Evolutionary conservation across 1,284 basidiomycete genomes (phyloP).

Genomic region (Rhodotorula sp.): DNA sequence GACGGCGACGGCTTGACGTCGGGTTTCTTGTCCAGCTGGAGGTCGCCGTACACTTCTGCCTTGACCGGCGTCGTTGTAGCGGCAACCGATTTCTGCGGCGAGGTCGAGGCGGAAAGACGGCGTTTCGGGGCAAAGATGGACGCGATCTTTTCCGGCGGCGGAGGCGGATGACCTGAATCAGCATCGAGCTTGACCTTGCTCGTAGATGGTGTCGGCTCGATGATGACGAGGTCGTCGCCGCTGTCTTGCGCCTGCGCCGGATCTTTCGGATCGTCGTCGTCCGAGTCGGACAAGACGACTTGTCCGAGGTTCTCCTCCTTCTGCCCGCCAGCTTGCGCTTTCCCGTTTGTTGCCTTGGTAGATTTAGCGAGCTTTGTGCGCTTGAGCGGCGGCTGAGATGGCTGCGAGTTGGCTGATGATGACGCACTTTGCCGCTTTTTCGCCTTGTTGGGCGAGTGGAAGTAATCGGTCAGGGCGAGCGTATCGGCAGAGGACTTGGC

Average conservation of each 20-base stretch:
- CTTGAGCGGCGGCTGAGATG: not conserved
- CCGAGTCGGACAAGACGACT: constrained; percentile 1
- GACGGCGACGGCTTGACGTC: constrained; percentile 16
- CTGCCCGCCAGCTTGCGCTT: not conserved
- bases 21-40: constrained; percentile 5
- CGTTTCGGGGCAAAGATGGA: constrained; percentile 14
- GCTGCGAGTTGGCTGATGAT: not conserved
- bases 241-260: not conserved
- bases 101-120: not conserved
- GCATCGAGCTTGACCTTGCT: not conserved
- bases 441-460: not conserved
- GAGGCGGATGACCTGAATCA: not conserved
- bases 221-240: constrained; percentile 22
- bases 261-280: not conserved
- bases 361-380: not conserved
- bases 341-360: too few species aligned
- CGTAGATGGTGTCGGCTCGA: constrained; percentile 1
- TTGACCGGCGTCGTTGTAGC: not conserved
- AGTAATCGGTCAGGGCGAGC: not conserved
- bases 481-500: not conserved
- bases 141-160: constrained; percentile 4
- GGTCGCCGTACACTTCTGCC: too few species aligned
- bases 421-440: not conserved
- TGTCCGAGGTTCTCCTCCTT: not conserved
- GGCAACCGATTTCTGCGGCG: not conserved